A percentile compares a stretch with the other conserved stretches of the same genome.
These are phyloP conservation scores for Dothistroma pini DNA, from an alignment of 2,329 filamentous ascomycete species.

Conservation along the genomic window DNA sequence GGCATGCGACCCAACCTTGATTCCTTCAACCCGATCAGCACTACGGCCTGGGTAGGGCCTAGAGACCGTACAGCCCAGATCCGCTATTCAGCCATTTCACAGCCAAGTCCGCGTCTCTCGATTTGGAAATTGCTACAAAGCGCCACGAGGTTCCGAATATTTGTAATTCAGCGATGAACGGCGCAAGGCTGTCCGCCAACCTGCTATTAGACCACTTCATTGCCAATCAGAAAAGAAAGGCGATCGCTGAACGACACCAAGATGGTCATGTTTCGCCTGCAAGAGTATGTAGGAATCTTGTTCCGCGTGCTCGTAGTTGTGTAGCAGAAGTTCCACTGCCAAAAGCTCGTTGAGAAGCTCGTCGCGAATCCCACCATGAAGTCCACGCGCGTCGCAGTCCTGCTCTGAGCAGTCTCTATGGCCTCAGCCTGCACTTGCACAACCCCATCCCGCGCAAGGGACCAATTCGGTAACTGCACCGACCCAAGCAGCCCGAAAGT, in stretches of 20 bases:
- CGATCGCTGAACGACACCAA: neutral
- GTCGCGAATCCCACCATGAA: neutral
- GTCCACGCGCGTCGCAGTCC: neutral
- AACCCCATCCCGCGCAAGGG: neutral
- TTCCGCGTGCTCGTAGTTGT: too few species aligned
- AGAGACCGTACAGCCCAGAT: neutral
- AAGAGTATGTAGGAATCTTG: too few species aligned
- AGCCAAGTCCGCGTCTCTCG: neutral
- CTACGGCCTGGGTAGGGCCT: neutral
- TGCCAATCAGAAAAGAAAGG: neutral
- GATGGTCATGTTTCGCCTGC: neutral
- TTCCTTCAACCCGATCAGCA: neutral
- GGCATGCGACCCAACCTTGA: too few species aligned
- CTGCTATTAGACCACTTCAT: neutral
- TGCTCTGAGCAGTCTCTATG: neutral
- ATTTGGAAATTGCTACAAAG: neutral
- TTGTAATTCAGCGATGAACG: neutral
- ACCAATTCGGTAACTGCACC: neutral
- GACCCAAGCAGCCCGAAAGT: neutral
- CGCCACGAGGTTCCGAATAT: neutral
- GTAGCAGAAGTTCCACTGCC: neutral
- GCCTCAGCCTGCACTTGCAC: neutral
- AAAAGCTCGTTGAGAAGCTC: neutral
- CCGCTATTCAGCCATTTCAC: neutral
- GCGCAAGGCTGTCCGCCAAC: neutral